phyloP scores from a whole-genome alignment of 2,329 filamentous ascomycete species.

The Anthostomella pinea region DNA sequence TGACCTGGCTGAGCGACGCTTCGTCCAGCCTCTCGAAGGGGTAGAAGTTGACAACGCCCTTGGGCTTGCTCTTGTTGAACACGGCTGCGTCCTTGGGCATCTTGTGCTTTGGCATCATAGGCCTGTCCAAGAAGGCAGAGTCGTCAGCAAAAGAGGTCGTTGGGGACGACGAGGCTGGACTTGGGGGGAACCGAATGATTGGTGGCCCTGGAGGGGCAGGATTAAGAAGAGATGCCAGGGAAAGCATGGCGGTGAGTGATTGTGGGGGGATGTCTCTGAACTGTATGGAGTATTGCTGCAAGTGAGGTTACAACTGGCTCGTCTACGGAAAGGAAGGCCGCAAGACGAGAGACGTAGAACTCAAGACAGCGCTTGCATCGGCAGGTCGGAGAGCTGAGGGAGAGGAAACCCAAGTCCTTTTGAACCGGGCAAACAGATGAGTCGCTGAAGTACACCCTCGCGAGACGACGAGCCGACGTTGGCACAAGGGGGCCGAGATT shows the following conservation, averaged over 20 bases:
- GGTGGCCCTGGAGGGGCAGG: slow-evolving; percentile 48
- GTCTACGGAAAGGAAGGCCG: slow-evolving; percentile 26
- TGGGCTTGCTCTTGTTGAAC: slow-evolving; percentile 58
- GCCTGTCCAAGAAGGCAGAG: slow-evolving; percentile 26
- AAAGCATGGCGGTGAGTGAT: slow-evolving; percentile 52
- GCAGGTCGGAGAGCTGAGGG: slow-evolving; percentile 23
- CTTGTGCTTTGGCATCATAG: slow-evolving; percentile 48
- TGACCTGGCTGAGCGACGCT: slow-evolving; percentile 54
- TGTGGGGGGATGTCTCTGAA: slow-evolving; percentile 38
- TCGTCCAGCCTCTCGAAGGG: slow-evolving; percentile 68
- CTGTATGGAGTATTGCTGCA: slow-evolving; percentile 33
- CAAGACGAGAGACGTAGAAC: slow-evolving; percentile 24
- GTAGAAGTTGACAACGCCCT: slow-evolving; percentile 68
- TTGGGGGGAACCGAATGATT: slow-evolving; percentile 42
- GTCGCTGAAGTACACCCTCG: slow-evolving; percentile 32
- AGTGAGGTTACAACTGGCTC: slow-evolving; percentile 22
- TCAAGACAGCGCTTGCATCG: slow-evolving; percentile 37
- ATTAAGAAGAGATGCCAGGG: slow-evolving; percentile 65
- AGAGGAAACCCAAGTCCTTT: slow-evolving; percentile 34
- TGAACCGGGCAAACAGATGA: slow-evolving; percentile 39
- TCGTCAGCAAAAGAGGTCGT: slow-evolving; percentile 34
- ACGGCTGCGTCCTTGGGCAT: slow-evolving; percentile 63
- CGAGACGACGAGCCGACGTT: slow-evolving; percentile 31
- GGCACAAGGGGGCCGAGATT: slow-evolving; percentile 38
- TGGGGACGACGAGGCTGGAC: slow-evolving; percentile 37